Base-by-base conservation (phyloP, 1,284 basidiomycete genomes). In the Cryptococcus hybrid region DNA sequence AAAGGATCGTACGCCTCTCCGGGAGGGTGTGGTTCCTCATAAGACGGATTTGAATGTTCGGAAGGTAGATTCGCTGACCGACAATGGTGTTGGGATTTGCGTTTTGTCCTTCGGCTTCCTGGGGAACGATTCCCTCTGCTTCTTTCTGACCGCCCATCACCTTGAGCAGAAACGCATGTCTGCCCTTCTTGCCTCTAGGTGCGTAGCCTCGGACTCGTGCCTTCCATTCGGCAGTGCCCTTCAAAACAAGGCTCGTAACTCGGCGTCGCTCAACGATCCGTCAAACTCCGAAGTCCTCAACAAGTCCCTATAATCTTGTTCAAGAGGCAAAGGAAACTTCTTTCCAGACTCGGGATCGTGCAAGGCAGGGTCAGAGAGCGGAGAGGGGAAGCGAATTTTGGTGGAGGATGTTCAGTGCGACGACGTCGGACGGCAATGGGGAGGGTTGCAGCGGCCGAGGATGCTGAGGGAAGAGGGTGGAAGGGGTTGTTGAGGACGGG, bases 1-100 rank as follows among this genome's bases (percentile, higher is more conserved):
- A 88, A 93, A 1, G 92, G 89, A 66, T 97, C 95, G 82, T 97
- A 97, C 4, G 90, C 81, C 68, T 89, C 79, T 0, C 88, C 90
- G 1, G 80, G 77, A 0, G 84, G 0, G 91, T 93, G 69, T 87
- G 79, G 77, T 97, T 97, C 43, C 90, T 86, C 47, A 95, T 86
- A 55, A 97, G 82, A 56, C 85, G 84, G 77, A 96, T 86, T 62
- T 88, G 78, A 67, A 89, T 83, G 77, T 96, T 96, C 47, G 93
- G 94, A 46, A 97, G 85, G 79, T 90, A 97, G 47, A 93, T 83
- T 64, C 86, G 85, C 69, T 88, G 85, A 49, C 90, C 93, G 54
- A 90, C 82, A 50, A 91, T 83, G 38, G 9, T 8, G n/a, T 12
- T 46, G 12, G 43, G 36, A 5, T 43, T 24, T 35, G 34, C 38